phyloP scores from a whole-genome alignment of 164 flowering plant genomes.

The Umbilicus rupestris region DNA sequence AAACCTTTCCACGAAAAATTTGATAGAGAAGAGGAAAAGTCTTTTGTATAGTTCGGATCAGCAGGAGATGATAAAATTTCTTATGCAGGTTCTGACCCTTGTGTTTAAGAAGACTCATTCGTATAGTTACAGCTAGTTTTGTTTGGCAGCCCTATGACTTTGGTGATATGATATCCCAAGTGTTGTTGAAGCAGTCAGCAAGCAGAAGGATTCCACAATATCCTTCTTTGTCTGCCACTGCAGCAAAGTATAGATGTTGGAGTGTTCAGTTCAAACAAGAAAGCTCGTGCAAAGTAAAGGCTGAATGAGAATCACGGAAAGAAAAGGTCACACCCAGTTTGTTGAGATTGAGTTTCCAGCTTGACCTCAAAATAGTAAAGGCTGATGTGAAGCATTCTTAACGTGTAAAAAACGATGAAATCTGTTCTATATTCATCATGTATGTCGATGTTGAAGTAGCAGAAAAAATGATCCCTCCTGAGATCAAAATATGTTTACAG shows the following conservation, averaged over 20 bases:
- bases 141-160: slow-evolving; percentile 1
- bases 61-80: too few relatives aligned
- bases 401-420: neutral
- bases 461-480: neutral
- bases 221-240: slow-evolving; percentile 3
- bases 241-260: slow-evolving; percentile 5
- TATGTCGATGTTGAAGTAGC: neutral
- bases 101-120: neutral
- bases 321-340: neutral
- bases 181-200: slow-evolving; percentile 5
- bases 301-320: neutral
- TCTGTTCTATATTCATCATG: slow-evolving; percentile 4
- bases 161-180: neutral
- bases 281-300: neutral
- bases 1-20: neutral
- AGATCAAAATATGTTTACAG: slow-evolving; percentile 19
- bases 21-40: neutral
- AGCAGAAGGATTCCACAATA: neutral
- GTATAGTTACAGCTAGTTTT: neutral
- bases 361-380: too few relatives aligned
- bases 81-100: too few relatives aligned
- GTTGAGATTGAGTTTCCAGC: neutral
- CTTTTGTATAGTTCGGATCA: too few relatives aligned
- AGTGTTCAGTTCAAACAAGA: slow-evolving; percentile 4
- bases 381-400: neutral